phyloP scores from a whole-genome alignment of 2,329 filamentous ascomycete species.

The Remersonia thermophila region DNA sequence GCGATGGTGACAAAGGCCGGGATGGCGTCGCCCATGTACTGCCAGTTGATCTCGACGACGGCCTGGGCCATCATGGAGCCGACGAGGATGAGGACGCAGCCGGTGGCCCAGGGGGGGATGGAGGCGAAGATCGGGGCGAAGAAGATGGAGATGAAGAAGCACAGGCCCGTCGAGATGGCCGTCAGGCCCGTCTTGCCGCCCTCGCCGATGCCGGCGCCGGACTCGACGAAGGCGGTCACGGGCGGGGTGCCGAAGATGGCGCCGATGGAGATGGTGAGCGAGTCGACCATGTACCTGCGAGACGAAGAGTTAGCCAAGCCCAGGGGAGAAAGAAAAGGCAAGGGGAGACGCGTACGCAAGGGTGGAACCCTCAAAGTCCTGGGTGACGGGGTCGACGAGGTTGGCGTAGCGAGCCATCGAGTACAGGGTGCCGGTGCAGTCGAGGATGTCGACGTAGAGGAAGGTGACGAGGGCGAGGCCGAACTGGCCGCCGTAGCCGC shows the following conservation, averaged over 20 bases:
- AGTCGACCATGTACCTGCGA: conserved; percentile 60
- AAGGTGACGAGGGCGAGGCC: conserved; percentile 78
- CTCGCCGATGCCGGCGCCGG: conserved; percentile 80
- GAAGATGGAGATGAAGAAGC: conserved; percentile 79
- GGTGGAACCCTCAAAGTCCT: conserved; percentile 78
- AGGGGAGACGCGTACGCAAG: conserved; percentile 37
- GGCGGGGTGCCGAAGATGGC: conserved; percentile 66
- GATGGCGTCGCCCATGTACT: conserved; percentile 69
- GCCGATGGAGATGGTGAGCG: conserved; percentile 65
- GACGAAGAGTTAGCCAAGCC: not conserved
- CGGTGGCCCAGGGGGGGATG: conserved; percentile 81
- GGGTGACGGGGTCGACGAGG: conserved; percentile 66
- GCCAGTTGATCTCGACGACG: conserved; percentile 78
- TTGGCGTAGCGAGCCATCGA: conserved; percentile 79
- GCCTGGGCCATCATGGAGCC: conserved; percentile 77
- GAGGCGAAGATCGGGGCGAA: conserved; percentile 85
- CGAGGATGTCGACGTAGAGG: conserved; percentile 81
- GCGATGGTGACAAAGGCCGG: conserved; percentile 76
- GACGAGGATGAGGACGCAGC: conserved; percentile 75
- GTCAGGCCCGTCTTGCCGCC: conserved; percentile 79
- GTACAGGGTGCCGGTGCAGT: conserved; percentile 76
- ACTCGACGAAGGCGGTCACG: conserved; percentile 79
- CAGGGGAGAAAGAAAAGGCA: not conserved
- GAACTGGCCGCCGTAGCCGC: conserved; percentile 60
- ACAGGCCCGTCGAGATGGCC: conserved; percentile 63